A percentile compares a stretch with the other conserved stretches of the same genome.
Conservation (phyloP, 2,329 filamentous ascomycete species). For the Fusarium humuli region DNA sequence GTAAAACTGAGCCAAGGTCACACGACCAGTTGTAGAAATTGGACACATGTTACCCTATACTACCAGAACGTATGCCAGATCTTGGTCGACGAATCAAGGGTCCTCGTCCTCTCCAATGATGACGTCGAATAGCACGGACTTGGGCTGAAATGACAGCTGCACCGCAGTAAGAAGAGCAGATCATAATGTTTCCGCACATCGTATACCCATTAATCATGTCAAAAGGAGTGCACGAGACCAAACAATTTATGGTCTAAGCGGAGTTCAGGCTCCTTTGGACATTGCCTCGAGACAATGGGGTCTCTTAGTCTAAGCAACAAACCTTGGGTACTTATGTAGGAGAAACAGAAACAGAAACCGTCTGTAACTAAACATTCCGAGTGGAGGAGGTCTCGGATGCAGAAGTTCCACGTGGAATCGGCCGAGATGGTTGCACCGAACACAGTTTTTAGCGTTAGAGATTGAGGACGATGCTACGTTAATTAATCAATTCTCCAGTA, state of each 20-base stretch:
- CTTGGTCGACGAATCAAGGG: neutral
- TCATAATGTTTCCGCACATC: slow-evolving; percentile 17
- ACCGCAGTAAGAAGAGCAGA: slow-evolving; percentile 10
- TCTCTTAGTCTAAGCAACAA: neutral
- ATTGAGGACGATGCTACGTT: neutral
- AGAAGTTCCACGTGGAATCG: slow-evolving; percentile 37
- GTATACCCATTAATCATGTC: neutral
- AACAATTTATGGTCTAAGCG: neutral
- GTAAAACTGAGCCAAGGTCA: slow-evolving; percentile 1
- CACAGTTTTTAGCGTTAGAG: slow-evolving; percentile 8
- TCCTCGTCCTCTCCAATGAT: slow-evolving; percentile 4
- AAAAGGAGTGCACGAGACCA: neutral
- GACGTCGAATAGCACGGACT: slow-evolving; percentile 17
- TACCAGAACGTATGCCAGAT: neutral
- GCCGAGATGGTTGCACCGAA: slow-evolving; percentile 26
- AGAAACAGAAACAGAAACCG: neutral
- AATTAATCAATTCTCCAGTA: neutral
- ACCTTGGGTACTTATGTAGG: neutral
- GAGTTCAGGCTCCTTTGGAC: neutral
- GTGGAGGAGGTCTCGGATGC: slow-evolving; percentile 27
- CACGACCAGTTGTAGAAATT: slow-evolving; percentile 5
- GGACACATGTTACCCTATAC: slow-evolving; percentile 11
- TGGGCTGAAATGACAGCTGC: slow-evolving; percentile 24
- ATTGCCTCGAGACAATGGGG: neutral
- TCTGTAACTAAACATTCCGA: neutral